Base-by-base conservation (phyloP, 148 eudicot species). In the Euryodendron excelsum region DNA sequence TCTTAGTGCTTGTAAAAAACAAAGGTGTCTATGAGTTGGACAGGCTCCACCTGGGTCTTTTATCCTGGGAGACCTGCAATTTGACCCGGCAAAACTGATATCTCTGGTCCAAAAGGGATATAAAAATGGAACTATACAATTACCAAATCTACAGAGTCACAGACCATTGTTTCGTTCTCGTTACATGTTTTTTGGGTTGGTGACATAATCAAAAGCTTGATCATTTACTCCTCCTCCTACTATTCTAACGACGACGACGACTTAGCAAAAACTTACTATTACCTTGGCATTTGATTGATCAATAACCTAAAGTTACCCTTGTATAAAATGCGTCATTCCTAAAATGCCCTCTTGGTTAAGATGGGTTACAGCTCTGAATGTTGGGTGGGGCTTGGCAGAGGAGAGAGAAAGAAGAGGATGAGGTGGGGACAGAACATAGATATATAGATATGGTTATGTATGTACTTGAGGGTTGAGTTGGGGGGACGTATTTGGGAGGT, bases 21-120 rank as follows among this genome's bases (percentile, higher is more conserved):
- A 25, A 18, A 73, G 50, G 64, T 36, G 73, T 28, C 53, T 39
- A 18, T 41, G 61, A 66, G 37, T 65, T 74, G 73, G 53, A 27
- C 66, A 21, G 50, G 50, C n/a, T 56, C 64, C 41, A 50, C 48
- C 21, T 50, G 64, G 48, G 48, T 59, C 12, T 59, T 56, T 47
- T 47, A 70, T 59, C 70, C 61, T 18, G 14, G 61, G 59, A 39
- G 77, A 65, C 74, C 73, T 66, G 55, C 37, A 60, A 44, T 75
- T 83, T 79, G 85, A 83, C 82, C 80, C 82, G 80, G 79, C 73
- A 83, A 75, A 71, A 36, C 66, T 61, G 78, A 78, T 17, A 56
- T 61, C 69, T 69, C 55, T 68, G 63, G 55, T 68, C 34, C 44
- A 72, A 67, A 72, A 18, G 13, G 34, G 56, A 25, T 68, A 75